Base-by-base conservation (phyloP, 2,329 filamentous ascomycete species). In the Sporothrix phasma region DNA sequence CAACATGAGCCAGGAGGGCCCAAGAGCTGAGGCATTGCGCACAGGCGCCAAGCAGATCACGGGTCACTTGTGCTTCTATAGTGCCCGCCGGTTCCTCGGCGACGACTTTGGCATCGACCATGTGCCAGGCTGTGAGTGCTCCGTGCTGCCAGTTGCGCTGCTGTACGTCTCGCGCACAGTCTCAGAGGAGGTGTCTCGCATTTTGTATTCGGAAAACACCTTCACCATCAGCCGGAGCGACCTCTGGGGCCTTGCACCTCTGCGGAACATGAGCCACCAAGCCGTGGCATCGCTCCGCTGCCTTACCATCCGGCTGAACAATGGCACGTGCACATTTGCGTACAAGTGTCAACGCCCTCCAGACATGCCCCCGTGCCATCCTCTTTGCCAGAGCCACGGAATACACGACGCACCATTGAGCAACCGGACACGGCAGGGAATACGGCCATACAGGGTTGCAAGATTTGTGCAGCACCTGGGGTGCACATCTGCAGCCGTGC, bases 1-100 rank as follows among this genome's bases (percentile, higher is more conserved):
- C 60, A 62, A 51, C 29, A 24, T 62, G n/a, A 62, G 53, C 46
- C 60, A 51, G n/a, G 46, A 62, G 15, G 60, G 60, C 19, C 45
- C 22, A 3, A 45, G 60, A 19, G 46, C 34, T 10, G 45, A 53
- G n/a, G 45, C 31, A 2, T 22, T 62, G 22, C 60, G 34, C 22
- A 26, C 60, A 4, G 60, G 46, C 6, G 3, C 31, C 10, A 34
- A 61, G 17, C 2, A 15, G 13, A n/a, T 41, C 31, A 51, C 34
- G 10, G 60, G 46, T 7, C 29, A 13, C 22, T 3, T 22, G 34
- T 62, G 60, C 19, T 31, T 62, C 6, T 62, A 51, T 17, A 22
- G 15, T 2, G 46, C 13, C 45, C 31, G 60, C 0, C 46, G 60
- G 1, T 62, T 51, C 22, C 17, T 39, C 17, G 59, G 59, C 13